Conservation (phyloP, 169 alveolate species). For the Eimeria zaria region DNA sequence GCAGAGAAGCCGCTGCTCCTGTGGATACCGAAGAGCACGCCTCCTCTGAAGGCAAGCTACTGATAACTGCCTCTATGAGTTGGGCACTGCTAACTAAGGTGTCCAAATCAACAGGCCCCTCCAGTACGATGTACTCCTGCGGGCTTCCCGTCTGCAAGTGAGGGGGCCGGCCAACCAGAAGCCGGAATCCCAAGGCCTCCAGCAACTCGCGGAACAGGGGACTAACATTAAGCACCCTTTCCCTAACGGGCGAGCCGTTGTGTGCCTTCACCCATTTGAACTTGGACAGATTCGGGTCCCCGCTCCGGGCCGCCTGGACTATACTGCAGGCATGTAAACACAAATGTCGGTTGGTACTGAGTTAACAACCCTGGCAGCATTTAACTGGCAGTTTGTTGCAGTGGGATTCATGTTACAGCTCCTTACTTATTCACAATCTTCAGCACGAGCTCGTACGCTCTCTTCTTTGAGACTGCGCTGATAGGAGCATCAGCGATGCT, state of each 20-base stretch:
- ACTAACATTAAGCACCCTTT: constrained; percentile 46
- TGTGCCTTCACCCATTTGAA: constrained; percentile 54
- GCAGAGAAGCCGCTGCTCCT: background rate
- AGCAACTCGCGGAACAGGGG: constrained; percentile 16
- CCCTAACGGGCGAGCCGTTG: constrained; percentile 27
- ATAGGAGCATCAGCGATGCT: constrained; percentile 57
- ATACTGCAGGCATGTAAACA: background rate
- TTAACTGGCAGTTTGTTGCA: background rate
- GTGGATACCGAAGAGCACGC: background rate
- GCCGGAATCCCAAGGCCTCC: constrained; percentile 26
- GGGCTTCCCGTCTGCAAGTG: constrained; percentile 41
- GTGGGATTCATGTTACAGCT: background rate
- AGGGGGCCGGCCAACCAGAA: constrained; percentile 36
- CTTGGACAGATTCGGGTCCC: constrained; percentile 28
- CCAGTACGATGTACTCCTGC: constrained; percentile 39
- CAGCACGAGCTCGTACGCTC: constrained; percentile 45
- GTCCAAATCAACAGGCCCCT: background rate
- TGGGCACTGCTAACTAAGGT: constrained; percentile 21
- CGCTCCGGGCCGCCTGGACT: constrained; percentile 6
- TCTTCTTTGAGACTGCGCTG: constrained; percentile 8
- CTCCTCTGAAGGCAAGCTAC: background rate
- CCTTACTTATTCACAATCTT: constrained; percentile 48
- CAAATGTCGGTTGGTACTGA: background rate
- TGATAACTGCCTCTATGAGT: constrained; percentile 22
- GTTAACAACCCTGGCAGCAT: background rate